A percentile compares a stretch with the other conserved stretches of the same genome.
phyloP scores from a whole-genome alignment of 1,139 yeast genomes.

The Debaryomyces fabryi region DNA sequence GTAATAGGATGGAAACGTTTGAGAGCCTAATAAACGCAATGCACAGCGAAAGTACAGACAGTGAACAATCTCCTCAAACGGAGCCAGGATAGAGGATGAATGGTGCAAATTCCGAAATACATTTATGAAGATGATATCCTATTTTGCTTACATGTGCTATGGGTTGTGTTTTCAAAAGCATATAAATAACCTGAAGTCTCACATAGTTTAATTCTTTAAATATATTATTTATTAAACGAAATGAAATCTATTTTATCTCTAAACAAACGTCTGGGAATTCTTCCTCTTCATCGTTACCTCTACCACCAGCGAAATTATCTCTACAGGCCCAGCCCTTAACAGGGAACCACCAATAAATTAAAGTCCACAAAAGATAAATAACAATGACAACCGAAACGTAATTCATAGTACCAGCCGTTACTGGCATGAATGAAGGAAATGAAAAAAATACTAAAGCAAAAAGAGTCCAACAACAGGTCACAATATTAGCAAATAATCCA shows the following conservation, averaged over 20 bases:
- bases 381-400: conserved; percentile 69
- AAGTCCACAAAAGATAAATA: conserved; percentile 54
- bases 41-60: no score
- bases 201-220: background rate
- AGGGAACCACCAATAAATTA: conserved; percentile 62
- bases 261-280: conserved; percentile 52
- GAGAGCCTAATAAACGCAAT: no score
- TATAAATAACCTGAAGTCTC: background rate
- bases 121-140: no score
- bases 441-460: conserved; percentile 67
- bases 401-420: conserved; percentile 63
- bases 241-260: conserved; percentile 7
- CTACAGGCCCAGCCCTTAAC: conserved; percentile 42
- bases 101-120: no score
- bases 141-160: no score
- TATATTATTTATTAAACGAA: background rate
- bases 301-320: conserved; percentile 49
- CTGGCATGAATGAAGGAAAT: conserved; percentile 71
- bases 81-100: no score
- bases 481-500: conserved; percentile 58
- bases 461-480: conserved; percentile 59
- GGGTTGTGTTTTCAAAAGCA: no score
- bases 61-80: no score
- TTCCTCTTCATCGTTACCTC: conserved; percentile 43
- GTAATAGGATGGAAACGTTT: no score